Conservation (phyloP, 257 asterid genomes). For the Primulina tabacum region DNA sequence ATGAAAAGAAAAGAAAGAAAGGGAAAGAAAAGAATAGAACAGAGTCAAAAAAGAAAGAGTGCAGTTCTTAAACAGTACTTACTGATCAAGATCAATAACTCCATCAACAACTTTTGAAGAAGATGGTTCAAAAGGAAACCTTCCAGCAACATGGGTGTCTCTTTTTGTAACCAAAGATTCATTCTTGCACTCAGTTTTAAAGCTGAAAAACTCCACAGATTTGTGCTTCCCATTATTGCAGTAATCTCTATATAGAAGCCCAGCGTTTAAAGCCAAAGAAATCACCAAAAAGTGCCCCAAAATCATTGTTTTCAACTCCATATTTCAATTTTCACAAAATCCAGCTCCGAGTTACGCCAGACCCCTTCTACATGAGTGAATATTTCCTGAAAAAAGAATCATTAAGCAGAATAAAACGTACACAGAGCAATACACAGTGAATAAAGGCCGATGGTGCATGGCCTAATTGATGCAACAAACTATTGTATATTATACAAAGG, state of each 20-base stretch:
- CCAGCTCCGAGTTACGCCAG: not conserved
- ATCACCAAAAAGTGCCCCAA: conserved; percentile 56
- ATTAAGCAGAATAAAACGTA: conserved; percentile 14
- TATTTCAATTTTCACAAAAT: not conserved
- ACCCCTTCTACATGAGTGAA: not conserved
- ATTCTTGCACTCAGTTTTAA: conserved; percentile 36
- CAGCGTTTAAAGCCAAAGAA: conserved; percentile 50
- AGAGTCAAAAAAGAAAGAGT: not conserved
- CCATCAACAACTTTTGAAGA: conserved; percentile 30
- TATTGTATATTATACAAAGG: not conserved
- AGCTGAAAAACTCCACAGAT: conserved; percentile 32
- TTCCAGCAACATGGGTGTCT: conserved; percentile 30
- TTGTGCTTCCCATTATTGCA: conserved; percentile 34
- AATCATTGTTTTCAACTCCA: conserved; percentile 40
- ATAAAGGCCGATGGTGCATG: conserved; percentile 27
- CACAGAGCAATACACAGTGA: not conserved
- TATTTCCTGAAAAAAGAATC: conserved; percentile 20
- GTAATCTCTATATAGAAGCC: conserved; percentile 50
- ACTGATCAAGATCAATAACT: conserved; percentile 79
- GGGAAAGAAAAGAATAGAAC: not conserved
- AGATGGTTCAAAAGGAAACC: conserved; percentile 29
- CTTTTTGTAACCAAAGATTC: conserved; percentile 31
- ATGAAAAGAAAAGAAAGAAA: not conserved
- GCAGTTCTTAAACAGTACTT: conserved; percentile 30
- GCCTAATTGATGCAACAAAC: conserved; percentile 10